Evolutionary conservation across 768 basidiomycete species (phyloP).

Genomic region (Coprinopsis sp.): DNA sequence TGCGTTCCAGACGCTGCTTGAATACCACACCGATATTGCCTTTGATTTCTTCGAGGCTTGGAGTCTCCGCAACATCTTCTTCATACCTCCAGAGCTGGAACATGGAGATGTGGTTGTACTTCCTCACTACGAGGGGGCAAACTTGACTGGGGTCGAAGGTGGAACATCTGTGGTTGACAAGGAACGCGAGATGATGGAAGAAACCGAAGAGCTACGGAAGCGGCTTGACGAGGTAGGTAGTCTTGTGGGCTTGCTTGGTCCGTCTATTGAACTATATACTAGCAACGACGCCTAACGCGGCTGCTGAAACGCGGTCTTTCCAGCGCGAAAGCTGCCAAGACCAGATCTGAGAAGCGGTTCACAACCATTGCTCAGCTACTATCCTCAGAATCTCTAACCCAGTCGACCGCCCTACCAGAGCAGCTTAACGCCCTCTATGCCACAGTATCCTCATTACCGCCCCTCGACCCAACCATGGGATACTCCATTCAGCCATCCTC

Average conservation of each 20-base stretch:
- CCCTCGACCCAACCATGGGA: slow-evolving; percentile 3
- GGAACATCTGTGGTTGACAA: slow-evolving; percentile 26
- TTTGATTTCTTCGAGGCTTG: slow-evolving; percentile 92
- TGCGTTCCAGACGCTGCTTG: slow-evolving; percentile 83
- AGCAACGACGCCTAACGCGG: slow-evolving; percentile 7
- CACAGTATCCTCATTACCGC: slow-evolving; percentile 2
- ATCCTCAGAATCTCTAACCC: not conserved
- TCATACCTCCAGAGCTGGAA: slow-evolving; percentile 62
- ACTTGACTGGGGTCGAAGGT: slow-evolving; percentile 43
- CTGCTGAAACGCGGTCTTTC: slow-evolving; percentile 5
- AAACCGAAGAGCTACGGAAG: slow-evolving; percentile 62
- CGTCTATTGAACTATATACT: not conserved
- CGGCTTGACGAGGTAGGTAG: slow-evolving; percentile 65
- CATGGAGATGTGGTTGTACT: slow-evolving; percentile 42
- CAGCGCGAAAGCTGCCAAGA: slow-evolving; percentile 2
- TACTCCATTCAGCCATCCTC: not conserved
- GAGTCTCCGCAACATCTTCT: slow-evolving; percentile 85
- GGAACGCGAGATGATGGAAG: slow-evolving; percentile 57
- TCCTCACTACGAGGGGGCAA: slow-evolving; percentile 70
- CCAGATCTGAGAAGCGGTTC: slow-evolving; percentile 2
- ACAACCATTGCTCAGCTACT: not conserved
- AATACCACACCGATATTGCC: slow-evolving; percentile 84
- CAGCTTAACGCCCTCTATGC: slow-evolving; percentile 2
- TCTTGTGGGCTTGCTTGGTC: not conserved
- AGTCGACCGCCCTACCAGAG: not conserved